Conservation (phyloP, 2,329 filamentous ascomycete species). For the Fusarium sp. region DNA sequence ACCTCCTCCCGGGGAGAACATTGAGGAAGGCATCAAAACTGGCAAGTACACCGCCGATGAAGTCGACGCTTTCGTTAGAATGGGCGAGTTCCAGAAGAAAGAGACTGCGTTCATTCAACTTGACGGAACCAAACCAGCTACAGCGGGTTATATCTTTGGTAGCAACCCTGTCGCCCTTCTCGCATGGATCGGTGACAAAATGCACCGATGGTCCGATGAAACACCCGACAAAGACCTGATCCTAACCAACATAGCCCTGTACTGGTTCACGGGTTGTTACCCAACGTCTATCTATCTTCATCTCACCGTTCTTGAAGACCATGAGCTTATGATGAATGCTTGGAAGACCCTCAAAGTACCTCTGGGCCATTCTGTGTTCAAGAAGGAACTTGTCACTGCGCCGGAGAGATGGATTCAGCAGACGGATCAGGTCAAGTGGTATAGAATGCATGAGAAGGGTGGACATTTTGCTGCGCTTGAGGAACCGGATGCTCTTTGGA, state of each 20-base stretch:
- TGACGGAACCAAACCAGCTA: constrained; percentile 17
- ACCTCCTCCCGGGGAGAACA: not conserved
- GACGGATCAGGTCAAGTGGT: constrained; percentile 22
- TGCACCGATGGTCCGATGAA: constrained; percentile 18
- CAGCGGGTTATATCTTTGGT: constrained; percentile 14
- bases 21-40: not conserved
- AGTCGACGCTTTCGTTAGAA: not conserved
- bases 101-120: constrained; percentile 25
- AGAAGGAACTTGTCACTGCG: constrained; percentile 1
- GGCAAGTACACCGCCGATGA: constrained; percentile 8
- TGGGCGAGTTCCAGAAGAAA: constrained; percentile 9
- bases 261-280: constrained; percentile 21
- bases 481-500: constrained; percentile 25
- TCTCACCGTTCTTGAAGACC: not conserved
- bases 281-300: constrained; percentile 25
- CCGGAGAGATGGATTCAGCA: constrained; percentile 22
- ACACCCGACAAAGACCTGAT: constrained; percentile 10
- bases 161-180: constrained; percentile 18
- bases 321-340: not conserved
- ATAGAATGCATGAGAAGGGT: constrained; percentile 24
- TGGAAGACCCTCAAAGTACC: constrained; percentile 8
- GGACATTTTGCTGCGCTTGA: constrained; percentile 39
- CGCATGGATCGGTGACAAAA: constrained; percentile 23
- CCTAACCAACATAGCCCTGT: constrained; percentile 17
- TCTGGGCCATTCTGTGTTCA: constrained; percentile 18